Evolutionary conservation across 495 filamentous ascomycete species (phyloP), one percentile per base, ranked within the genome.

Genomic region (Lichina pygmaea): DNA sequence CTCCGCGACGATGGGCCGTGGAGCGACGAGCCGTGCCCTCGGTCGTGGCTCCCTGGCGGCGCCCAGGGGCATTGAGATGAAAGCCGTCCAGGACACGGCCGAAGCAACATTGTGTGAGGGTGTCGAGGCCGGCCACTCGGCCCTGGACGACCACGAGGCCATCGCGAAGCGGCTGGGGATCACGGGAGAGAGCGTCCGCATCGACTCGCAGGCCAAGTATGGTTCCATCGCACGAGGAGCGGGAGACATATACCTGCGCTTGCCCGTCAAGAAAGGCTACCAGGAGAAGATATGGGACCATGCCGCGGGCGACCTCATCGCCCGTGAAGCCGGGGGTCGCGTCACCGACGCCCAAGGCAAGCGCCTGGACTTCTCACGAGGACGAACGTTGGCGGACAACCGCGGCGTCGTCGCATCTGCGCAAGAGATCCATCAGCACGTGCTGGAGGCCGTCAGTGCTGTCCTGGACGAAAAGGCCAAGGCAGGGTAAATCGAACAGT

Each of bases 281-380:
- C 73, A 92, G 62, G 89, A 99, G 68, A 99, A 99, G 69, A 95
- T 99, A 51, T 99, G 89, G 89, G 89, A 99, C 57, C 89, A 99
- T 61, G 91, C 86, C 33, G 86, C 83, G n/a, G 89, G 89, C 34
- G 85, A 91, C 49, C 59, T 99, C 44, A 86, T 99, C 52, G 85
- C 93, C 9, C 70, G 84, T 42, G 89, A 99, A 60, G 85, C 91
- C 6, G 89, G 91, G 43, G 91, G 86, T 24, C 65, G 78, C 54
- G 89, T 97, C 34, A 91, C 79, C 13, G 89, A 93, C 60, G 77
- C 75, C 45, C 68, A 73, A 49, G 86, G 86, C 41, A 73, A 75
- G 52, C 62, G 70, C 37, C 63, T 99, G 50, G 77, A 95, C 56
- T 95, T 95, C 55, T 72, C 75, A 49, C 68, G 74, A 46, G 89